Conservation (phyloP, 2,329 filamentous ascomycete species). For the Leptographium procerum region DNA sequence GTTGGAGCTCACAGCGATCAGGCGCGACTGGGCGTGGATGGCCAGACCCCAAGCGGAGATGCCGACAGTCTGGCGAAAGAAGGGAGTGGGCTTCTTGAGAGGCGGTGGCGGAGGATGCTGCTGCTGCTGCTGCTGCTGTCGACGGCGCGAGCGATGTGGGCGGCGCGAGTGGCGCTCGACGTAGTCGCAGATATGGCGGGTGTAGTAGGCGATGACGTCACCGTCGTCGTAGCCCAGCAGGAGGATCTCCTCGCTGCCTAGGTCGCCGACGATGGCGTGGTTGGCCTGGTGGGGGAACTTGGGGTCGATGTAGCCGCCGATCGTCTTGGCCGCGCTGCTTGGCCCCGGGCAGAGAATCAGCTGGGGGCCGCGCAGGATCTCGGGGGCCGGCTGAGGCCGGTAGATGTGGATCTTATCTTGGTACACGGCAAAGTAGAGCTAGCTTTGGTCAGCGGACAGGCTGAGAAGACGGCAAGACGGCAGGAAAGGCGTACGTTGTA, state of each 20-base stretch:
- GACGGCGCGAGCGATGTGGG: not conserved
- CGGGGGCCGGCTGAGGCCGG: slow-evolving; percentile 33
- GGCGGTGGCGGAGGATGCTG: not conserved
- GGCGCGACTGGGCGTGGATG: slow-evolving; percentile 65
- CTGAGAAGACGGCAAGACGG: not conserved
- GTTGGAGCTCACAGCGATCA: slow-evolving; percentile 82
- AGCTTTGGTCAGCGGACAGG: slow-evolving; percentile 2
- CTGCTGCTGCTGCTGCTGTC: not conserved
- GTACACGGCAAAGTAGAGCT: slow-evolving; percentile 53
- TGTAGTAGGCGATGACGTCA: slow-evolving; percentile 62
- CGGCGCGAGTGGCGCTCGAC: slow-evolving; percentile 19
- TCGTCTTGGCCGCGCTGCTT: slow-evolving; percentile 24
- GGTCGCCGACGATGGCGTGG: slow-evolving; percentile 53
- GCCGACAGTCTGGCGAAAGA: slow-evolving; percentile 68
- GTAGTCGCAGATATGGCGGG: slow-evolving; percentile 35
- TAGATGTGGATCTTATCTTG: slow-evolving; percentile 46
- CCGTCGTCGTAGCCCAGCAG: slow-evolving; percentile 62
- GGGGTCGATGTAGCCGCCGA: slow-evolving; percentile 42
- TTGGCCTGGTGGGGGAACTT: slow-evolving; percentile 52
- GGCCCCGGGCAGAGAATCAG: slow-evolving; percentile 35
- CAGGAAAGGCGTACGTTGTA: slow-evolving; percentile 35
- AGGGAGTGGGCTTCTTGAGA: slow-evolving; percentile 23
- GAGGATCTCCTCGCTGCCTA: slow-evolving; percentile 60
- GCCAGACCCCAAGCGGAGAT: slow-evolving; percentile 81
- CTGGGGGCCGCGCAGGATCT: slow-evolving; percentile 39